These are phyloP conservation scores for Acorus gramineus DNA, from an alignment of 106 monocot species.

Conservation along the genomic window DNA sequence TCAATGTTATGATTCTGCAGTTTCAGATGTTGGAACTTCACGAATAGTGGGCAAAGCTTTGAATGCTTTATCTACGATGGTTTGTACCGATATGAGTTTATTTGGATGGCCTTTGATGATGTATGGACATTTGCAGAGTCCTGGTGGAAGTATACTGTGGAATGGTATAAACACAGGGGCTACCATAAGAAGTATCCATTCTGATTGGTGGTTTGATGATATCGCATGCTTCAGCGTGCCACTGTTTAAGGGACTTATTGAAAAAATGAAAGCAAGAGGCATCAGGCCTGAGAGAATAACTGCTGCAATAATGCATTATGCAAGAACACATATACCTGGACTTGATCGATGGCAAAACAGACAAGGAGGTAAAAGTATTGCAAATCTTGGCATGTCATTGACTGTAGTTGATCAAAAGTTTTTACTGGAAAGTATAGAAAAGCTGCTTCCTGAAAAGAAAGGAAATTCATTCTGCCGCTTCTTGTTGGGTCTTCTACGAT, in stretches of 20 bases:
- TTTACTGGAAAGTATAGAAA: conserved; percentile 26
- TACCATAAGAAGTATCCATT: conserved; percentile 16
- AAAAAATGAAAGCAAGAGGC: conserved; percentile 26
- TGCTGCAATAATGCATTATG: conserved; percentile 35
- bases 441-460: conserved; percentile 33
- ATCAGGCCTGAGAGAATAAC: conserved; percentile 24
- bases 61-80: conserved; percentile 30
- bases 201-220: conserved; percentile 65
- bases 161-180: conserved; percentile 60
- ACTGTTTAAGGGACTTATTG: conserved; percentile 31
- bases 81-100: conserved; percentile 40
- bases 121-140: conserved; percentile 45
- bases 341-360: conserved; percentile 36
- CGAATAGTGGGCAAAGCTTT: conserved; percentile 28
- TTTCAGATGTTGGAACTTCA: conserved; percentile 21
- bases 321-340: conserved; percentile 40
- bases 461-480: conserved; percentile 38
- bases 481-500: conserved; percentile 43
- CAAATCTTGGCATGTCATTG: conserved; percentile 6
- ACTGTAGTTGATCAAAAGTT: conserved; percentile 24
- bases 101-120: conserved; percentile 51
- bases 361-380: conserved; percentile 5
- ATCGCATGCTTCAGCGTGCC: conserved; percentile 27
- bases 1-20: conserved; percentile 20
- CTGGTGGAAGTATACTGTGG: conserved; percentile 61